Conservation (phyloP, 2,329 filamentous ascomycete genomes). For the Pleurostoma richardsiae region DNA sequence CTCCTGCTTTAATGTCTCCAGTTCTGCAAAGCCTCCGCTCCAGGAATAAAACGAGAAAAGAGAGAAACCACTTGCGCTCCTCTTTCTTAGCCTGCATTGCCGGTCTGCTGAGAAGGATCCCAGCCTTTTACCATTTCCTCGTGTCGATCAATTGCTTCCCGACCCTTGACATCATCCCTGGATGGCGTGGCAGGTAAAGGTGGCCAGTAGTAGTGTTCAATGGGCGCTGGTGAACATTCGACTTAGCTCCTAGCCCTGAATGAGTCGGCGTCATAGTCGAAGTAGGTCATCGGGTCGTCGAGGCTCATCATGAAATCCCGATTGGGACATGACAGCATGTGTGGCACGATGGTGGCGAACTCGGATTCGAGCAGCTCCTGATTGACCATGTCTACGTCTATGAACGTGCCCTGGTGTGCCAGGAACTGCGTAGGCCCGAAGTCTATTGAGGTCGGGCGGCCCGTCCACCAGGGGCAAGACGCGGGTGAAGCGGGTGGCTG, state of each 20-base stretch:
- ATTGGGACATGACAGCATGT: conserved; percentile 45
- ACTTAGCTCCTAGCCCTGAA: conserved; percentile 18
- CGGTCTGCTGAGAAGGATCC: too few relatives aligned
- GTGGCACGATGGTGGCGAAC: conserved; percentile 51
- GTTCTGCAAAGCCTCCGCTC: too few relatives aligned
- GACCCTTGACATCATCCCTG: too few relatives aligned
- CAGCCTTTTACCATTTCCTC: too few relatives aligned
- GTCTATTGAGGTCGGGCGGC: conserved; percentile 24
- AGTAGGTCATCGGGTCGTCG: conserved; percentile 54
- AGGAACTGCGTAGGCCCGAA: conserved; percentile 32
- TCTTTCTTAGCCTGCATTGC: too few relatives aligned
- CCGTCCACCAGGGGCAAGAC: conserved; percentile 27
- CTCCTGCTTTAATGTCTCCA: too few relatives aligned
- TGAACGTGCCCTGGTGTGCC: conserved; percentile 32
- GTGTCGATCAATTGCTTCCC: too few relatives aligned
- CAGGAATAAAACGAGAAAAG: too few relatives aligned
- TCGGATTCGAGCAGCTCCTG: conserved; percentile 46
- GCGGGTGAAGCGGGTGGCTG: conserved; percentile 16
- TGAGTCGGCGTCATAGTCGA: conserved; percentile 41
- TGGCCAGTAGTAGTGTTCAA: too few relatives aligned
- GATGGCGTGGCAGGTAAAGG: too few relatives aligned
- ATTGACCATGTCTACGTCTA: conserved; percentile 39
- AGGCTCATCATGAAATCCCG: conserved; percentile 53
- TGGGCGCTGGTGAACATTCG: too few relatives aligned
- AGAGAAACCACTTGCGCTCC: too few relatives aligned